Evolutionary conservation across 2,329 filamentous ascomycete genomes (phyloP).

Genomic region (Lachnellula suecica): DNA sequence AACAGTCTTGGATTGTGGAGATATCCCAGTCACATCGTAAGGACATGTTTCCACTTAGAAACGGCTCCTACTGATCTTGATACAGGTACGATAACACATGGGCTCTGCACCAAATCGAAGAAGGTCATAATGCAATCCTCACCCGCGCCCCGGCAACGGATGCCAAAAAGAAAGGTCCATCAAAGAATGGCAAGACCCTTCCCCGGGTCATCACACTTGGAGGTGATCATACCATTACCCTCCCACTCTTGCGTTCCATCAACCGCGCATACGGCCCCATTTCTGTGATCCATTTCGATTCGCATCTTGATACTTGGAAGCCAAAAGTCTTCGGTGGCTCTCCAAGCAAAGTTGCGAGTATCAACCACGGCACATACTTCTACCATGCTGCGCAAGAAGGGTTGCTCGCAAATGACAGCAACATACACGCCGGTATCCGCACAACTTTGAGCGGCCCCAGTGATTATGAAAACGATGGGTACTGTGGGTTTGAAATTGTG

Average conservation of each 20-base stretch:
- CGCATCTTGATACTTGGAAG: constrained; percentile 70
- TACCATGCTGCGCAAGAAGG: constrained; percentile 80
- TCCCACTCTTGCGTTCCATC: constrained; percentile 58
- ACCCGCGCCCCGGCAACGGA: constrained; percentile 70
- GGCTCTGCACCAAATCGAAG: constrained; percentile 81
- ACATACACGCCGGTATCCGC: constrained; percentile 85
- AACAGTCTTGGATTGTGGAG: constrained; percentile 77
- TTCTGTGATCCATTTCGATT: constrained; percentile 63
- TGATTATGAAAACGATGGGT: constrained; percentile 84
- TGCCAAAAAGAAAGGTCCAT: constrained; percentile 64
- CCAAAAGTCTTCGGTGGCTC: constrained; percentile 86
- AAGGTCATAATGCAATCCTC: constrained; percentile 76
- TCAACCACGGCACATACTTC: constrained; percentile 91
- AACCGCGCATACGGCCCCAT: constrained; percentile 61
- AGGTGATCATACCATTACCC: constrained; percentile 62
- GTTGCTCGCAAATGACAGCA: constrained; percentile 75
- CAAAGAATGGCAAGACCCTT: constrained; percentile 71
- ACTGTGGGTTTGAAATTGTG: constrained; percentile 80
- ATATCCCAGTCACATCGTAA: constrained; percentile 82
- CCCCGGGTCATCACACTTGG: constrained; percentile 78
- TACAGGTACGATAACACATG: constrained; percentile 76
- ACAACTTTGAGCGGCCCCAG: constrained; percentile 76
- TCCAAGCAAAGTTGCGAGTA: constrained; percentile 70
- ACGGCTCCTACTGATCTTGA: background rate
- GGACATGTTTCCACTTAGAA: constrained; percentile 28